A percentile compares a stretch with the other conserved stretches of the same genome.
Conservation (phyloP, 495 filamentous ascomycete species). For the Neurospora sp. region DNA sequence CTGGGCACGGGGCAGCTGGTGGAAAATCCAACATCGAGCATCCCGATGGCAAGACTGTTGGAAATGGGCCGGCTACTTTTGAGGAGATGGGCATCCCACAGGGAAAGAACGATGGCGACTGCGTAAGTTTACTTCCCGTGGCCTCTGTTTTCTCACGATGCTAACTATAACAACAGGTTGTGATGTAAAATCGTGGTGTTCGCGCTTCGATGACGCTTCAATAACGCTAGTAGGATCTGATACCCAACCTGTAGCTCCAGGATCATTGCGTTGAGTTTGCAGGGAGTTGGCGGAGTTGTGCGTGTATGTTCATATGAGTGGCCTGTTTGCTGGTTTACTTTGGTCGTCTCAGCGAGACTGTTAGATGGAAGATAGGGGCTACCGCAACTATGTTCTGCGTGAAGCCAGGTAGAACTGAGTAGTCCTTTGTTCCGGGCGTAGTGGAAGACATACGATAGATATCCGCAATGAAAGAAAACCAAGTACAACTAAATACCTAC, state of each 20-base stretch:
- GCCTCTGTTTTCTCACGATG: background rate
- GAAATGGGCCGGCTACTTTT: conserved; percentile 89
- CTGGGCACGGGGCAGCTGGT: conserved; percentile 5
- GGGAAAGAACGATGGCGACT: conserved; percentile 72
- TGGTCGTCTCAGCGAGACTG: background rate
- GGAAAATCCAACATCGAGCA: conserved; percentile 4
- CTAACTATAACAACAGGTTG: conserved; percentile 10
- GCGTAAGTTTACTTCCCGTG: conserved; percentile 50
- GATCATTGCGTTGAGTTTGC: background rate
- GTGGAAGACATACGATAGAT: background rate
- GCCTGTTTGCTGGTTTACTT: background rate
- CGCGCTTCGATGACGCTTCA: background rate
- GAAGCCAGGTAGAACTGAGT: background rate
- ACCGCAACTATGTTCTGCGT: background rate
- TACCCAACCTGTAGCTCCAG: background rate
- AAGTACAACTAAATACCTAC: background rate
- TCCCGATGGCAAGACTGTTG: conserved; percentile 40
- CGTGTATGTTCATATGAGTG: background rate
- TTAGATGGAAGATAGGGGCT: background rate
- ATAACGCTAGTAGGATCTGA: background rate
- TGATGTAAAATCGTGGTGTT: conserved; percentile 8
- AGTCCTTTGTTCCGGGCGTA: background rate
- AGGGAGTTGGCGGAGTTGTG: background rate
- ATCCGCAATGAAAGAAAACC: background rate
- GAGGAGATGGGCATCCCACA: conserved; percentile 93